Conservation (phyloP, 1,139 yeast genomes). For the Blastobotrys arbuscula region DNA sequence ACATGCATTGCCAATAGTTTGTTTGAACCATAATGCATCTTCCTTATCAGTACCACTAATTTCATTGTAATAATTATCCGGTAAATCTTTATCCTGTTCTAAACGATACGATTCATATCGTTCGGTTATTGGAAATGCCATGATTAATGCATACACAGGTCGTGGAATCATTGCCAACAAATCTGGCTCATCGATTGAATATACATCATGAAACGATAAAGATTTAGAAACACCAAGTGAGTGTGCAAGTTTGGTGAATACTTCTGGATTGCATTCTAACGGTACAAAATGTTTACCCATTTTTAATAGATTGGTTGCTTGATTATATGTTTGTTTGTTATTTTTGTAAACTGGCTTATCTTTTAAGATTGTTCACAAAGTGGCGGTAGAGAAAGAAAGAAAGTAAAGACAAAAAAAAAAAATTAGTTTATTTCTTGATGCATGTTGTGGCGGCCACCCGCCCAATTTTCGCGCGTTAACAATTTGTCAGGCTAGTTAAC, state of each 20-base stretch:
- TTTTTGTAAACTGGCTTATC: background rate
- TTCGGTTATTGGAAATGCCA: conserved; percentile 74
- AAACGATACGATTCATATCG: conserved; percentile 50
- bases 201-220: conserved; percentile 71
- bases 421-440: background rate
- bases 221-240: conserved; percentile 61
- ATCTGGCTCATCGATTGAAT: conserved; percentile 75
- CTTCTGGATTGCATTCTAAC: conserved; percentile 82
- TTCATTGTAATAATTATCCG: conserved; percentile 24
- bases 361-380: background rate
- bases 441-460: too few species aligned
- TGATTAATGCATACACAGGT: conserved; percentile 67
- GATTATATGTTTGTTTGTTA: background rate
- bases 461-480: too few species aligned
- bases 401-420: too few species aligned
- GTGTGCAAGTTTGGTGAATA: conserved; percentile 67
- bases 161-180: conserved; percentile 72
- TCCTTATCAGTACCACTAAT: conserved; percentile 29
- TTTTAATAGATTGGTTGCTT: background rate
- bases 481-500: too few species aligned
- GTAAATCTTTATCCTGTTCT: conserved; percentile 32
- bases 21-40: conserved; percentile 60
- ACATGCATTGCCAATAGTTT: conserved; percentile 84
- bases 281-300: conserved; percentile 51
- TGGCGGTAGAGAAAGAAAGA: background rate